Conservation (phyloP, 1,284 basidiomycete species). For the Sanguinoderma infundibulare region DNA sequence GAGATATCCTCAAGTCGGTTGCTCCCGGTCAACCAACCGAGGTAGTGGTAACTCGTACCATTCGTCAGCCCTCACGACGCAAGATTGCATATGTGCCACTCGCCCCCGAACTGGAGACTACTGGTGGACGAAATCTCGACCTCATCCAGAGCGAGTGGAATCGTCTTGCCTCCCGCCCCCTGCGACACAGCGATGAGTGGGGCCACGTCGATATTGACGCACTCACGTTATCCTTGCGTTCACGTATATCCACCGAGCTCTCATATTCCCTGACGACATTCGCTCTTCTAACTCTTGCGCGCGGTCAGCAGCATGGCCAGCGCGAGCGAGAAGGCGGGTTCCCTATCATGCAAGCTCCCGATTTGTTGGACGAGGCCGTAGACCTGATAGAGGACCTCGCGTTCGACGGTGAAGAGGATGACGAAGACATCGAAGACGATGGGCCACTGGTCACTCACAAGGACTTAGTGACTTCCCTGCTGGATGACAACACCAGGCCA, state of each 20-base stretch:
- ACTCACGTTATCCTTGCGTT: slow-evolving; percentile 89
- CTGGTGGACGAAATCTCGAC: slow-evolving; percentile 86
- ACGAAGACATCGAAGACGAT: slow-evolving; percentile 36
- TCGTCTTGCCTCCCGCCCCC: slow-evolving; percentile 52
- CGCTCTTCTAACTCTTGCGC: slow-evolving; percentile 83
- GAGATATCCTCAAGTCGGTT: slow-evolving; percentile 20
- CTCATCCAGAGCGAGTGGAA: slow-evolving; percentile 69
- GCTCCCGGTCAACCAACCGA: slow-evolving; percentile 20
- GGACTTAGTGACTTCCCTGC: slow-evolving; percentile 61
- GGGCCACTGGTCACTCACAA: slow-evolving; percentile 60
- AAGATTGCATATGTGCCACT: slow-evolving; percentile 93
- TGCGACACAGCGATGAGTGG: slow-evolving; percentile 80
- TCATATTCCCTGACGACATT: slow-evolving; percentile 91
- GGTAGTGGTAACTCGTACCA: slow-evolving; percentile 22
- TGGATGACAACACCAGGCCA: slow-evolving; percentile 58
- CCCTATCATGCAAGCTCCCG: slow-evolving; percentile 76
- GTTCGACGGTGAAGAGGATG: slow-evolving; percentile 62
- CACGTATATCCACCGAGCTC: slow-evolving; percentile 82
- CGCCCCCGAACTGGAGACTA: slow-evolving; percentile 75
- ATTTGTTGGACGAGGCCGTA: slow-evolving; percentile 86
- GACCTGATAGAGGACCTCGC: slow-evolving; percentile 87
- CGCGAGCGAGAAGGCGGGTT: slow-evolving; percentile 57
- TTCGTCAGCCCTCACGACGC: slow-evolving; percentile 53
- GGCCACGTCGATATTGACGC: slow-evolving; percentile 89
- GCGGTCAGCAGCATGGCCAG: slow-evolving; percentile 39